phyloP scores from a whole-genome alignment of 2,329 filamentous ascomycete species.

The Ceratocystis papillata region DNA sequence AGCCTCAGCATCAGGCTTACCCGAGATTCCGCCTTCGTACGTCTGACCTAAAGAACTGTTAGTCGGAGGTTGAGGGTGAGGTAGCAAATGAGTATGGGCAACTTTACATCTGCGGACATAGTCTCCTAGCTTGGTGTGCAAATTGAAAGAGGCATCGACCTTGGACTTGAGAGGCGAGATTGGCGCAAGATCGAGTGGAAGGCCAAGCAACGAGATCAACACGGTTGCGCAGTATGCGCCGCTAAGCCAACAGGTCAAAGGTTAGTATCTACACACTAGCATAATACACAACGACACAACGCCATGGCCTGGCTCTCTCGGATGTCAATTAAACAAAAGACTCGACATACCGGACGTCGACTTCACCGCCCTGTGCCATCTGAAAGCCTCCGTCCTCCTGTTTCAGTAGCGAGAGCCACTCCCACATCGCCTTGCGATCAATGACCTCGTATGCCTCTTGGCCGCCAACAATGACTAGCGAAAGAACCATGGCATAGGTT shows the following conservation, averaged over 20 bases:
- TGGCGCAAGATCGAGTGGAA: slow-evolving; percentile 60
- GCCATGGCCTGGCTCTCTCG: background rate
- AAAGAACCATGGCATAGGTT: slow-evolving; percentile 73
- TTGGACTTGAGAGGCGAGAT: slow-evolving; percentile 18
- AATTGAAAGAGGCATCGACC: slow-evolving; percentile 20
- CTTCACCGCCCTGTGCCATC: slow-evolving; percentile 75
- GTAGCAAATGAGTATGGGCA: background rate
- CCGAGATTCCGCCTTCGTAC: slow-evolving; percentile 87
- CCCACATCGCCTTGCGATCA: slow-evolving; percentile 78
- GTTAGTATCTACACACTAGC: slow-evolving; percentile 6
- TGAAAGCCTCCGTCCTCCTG: slow-evolving; percentile 81
- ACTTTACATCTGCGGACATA: slow-evolving; percentile 70
- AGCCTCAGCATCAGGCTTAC: slow-evolving; percentile 74
- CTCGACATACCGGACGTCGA: slow-evolving; percentile 66
- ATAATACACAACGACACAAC: background rate
- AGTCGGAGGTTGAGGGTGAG: background rate
- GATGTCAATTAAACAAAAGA: background rate
- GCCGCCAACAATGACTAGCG: slow-evolving; percentile 67
- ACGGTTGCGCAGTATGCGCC: slow-evolving; percentile 88
- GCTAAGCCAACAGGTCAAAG: slow-evolving; percentile 15
- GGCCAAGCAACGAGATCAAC: slow-evolving; percentile 67
- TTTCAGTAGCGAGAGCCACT: slow-evolving; percentile 78
- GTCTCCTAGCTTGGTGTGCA: slow-evolving; percentile 45
- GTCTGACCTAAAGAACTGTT: slow-evolving; percentile 56
- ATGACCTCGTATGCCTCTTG: slow-evolving; percentile 62